Conservation (phyloP, 176 grass and related monocot genomes). For the Carex scoparia region DNA sequence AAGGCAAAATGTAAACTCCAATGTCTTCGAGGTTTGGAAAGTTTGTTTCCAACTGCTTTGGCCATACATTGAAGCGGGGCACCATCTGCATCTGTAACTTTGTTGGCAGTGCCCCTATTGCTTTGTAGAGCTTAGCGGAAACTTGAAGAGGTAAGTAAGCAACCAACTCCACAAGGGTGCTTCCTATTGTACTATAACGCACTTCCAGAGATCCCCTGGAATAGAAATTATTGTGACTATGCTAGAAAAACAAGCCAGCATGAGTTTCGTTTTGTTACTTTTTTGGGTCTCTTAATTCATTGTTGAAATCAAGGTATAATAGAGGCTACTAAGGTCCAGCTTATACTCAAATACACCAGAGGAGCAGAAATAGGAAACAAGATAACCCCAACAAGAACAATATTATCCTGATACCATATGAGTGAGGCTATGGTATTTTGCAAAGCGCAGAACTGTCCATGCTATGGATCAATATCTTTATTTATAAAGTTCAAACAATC, state of each 20-base stretch:
- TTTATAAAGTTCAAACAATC: too few relatives aligned
- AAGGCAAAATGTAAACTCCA: neutral
- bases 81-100: constrained; percentile 7
- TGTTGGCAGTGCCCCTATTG: neutral
- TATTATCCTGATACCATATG: neutral
- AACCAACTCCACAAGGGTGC: neutral
- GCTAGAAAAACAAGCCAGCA: neutral
- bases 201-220: constrained; percentile 10
- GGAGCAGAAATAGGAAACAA: neutral
- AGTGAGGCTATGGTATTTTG: too few relatives aligned
- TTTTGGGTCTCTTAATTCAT: neutral
- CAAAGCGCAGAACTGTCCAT: too few relatives aligned
- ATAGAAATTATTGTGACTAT: neutral
- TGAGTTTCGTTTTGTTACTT: neutral
- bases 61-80: neutral
- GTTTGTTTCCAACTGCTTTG: neutral
- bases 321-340: neutral
- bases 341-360: neutral
- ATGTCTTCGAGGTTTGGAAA: neutral
- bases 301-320: constrained; percentile 3
- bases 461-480: too few relatives aligned
- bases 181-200: neutral
- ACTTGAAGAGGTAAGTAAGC: neutral
- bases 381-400: neutral
- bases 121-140: neutral